phyloP scores from a whole-genome alignment of 306 rosid genomes.

The Ammopiptanthus mongolicus region DNA sequence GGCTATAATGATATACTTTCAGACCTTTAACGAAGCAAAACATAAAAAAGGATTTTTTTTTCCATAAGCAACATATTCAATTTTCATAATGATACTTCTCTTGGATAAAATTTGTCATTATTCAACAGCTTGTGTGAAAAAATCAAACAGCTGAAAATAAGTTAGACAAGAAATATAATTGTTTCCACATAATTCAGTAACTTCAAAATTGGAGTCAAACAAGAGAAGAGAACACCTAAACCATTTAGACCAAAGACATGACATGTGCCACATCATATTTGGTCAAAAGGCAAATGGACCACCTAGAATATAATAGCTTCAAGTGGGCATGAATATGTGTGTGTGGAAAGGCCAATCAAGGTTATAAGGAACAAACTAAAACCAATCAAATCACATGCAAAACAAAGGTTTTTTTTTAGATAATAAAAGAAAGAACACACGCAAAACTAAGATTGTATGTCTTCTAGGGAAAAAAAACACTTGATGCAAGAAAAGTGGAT shows the following conservation, averaged over 20 bases:
- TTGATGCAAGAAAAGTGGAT: not conserved
- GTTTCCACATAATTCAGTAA: not conserved
- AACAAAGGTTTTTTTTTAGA: not conserved
- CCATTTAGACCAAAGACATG: not conserved
- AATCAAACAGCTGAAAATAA: not conserved
- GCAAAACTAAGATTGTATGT: not conserved
- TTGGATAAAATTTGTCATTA: not conserved
- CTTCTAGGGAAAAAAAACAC: not conserved
- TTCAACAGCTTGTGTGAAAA: not conserved
- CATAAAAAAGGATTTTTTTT: not conserved
- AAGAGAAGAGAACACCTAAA: not conserved
- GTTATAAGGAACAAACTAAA: not conserved
- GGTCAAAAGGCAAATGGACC: not conserved
- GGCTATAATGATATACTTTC: not conserved
- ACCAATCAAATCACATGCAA: not conserved
- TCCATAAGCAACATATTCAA: not conserved
- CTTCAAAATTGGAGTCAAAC: not conserved
- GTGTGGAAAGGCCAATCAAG: not conserved
- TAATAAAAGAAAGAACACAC: not conserved
- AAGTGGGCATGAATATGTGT: too few species aligned
- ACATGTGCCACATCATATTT: not conserved
- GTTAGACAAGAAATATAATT: not conserved
- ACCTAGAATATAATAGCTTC: not conserved
- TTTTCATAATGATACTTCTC: not conserved
- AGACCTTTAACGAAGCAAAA: not conserved